Base-by-base conservation (phyloP, 2,329 filamentous ascomycete genomes). In the Purpureocillium takamizusanense region DNA sequence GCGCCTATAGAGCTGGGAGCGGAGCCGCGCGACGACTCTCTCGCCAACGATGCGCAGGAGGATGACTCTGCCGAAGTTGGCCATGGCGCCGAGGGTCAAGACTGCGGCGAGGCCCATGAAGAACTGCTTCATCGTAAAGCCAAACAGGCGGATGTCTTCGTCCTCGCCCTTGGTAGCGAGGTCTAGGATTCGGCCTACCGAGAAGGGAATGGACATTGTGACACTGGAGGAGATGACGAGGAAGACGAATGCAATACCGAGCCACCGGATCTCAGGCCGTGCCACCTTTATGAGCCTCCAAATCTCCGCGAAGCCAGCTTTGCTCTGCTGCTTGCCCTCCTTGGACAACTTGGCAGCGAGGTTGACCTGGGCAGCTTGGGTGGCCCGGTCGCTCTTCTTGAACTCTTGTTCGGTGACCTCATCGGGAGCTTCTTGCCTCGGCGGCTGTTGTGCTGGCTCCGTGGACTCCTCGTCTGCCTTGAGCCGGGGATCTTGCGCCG, bases 131-230 rank as follows among this genome's bases (percentile, higher is more conserved):
- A 94, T 69, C 32, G 83, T 84, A 43, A 97, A 64, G 15, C 92
- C 92, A 56, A 97, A 92, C 11, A 97, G 69, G 39, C 77, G 76
- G 28, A 72, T 70, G 15, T 78, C 83, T 37, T 83, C 79, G 15
- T 70, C 68, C 8, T 76, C 67, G 31, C 76, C 72, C 52, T 88
- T 83, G 9, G 88, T 94, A 8, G 90, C 87, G 38, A 92, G 77
- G 62, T 98, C 92, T 58, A 98, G 69, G 45, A 98, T 94, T 56
- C 89, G 90, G 40, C 92, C 92, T 47, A 98, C 94, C 0, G 89
- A 94, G 57, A 95, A 95, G 2, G 92, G 92, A 42, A 98, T 86
- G 2, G 87, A 89, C 84, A 98, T 94, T 41, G 89, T 94, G 49
- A 98, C 88, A 37, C 80, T 76, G 4, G 90, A 97, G 13, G 90